phyloP scores from a whole-genome alignment of 2,329 filamentous ascomycete species.

The Penicillium sp. region DNA sequence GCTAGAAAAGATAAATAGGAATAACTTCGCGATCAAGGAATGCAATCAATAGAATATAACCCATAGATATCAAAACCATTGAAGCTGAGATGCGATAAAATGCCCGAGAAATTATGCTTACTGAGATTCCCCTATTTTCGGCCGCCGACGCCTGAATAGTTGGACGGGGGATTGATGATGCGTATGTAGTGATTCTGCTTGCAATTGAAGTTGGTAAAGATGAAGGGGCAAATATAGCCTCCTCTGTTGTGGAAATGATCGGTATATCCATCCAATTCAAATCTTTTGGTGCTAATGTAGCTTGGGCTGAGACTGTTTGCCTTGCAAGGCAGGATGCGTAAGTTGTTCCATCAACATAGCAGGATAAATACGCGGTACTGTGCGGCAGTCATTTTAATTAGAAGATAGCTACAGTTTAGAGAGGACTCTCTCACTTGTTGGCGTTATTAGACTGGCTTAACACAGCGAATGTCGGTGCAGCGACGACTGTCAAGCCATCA shows the following conservation, averaged over 20 bases:
- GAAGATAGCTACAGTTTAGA: background rate
- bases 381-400: background rate
- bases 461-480: background rate
- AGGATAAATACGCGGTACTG: background rate
- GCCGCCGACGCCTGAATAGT: background rate
- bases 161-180: background rate
- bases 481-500: background rate
- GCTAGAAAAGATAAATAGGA: background rate
- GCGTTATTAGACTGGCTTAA: background rate
- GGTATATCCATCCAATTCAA: background rate
- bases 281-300: background rate
- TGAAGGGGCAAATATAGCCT: background rate
- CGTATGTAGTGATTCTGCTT: background rate
- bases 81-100: background rate
- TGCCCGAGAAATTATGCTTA: background rate
- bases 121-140: background rate
- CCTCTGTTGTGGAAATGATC: background rate
- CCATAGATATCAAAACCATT: background rate
- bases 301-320: background rate
- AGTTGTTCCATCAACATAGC: background rate
- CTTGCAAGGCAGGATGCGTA: background rate
- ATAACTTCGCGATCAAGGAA: background rate
- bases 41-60: background rate
- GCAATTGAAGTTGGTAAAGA: background rate
- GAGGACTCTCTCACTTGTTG: background rate